Evolutionary conservation across 2,329 filamentous ascomycete genomes (phyloP), one percentile per base, ranked within the genome.

Genomic region (Xylaria sp.): DNA sequence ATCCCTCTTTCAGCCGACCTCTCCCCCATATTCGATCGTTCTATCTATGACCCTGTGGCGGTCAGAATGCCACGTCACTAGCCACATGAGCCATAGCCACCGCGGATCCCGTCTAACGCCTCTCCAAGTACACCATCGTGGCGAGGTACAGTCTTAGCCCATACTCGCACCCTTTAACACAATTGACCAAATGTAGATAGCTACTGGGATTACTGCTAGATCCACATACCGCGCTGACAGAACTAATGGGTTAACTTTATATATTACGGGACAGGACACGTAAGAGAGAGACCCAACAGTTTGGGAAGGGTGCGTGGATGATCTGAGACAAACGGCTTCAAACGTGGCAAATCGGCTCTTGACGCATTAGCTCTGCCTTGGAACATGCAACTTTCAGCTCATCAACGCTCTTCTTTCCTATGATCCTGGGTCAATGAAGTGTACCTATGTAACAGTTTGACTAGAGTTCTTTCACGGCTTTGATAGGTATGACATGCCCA

Each of bases 301-400:
- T 45, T 57, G 65, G 63, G 21, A 66, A 63, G 40, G 37, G 61
- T 58, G 56, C 40, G 46, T 57, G 51, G 56, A 56, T 61, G 54
- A 64, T 61, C 61, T 60, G 52, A 67, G 59, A 67, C 53, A 64
- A 45, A 62, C 49, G 49, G 19, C 33, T 38, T 51, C 37, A 25
- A 9, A 50, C 35, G 47, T 38, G 31, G 43, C 55, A 68, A 61
- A 66, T 60, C 59, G 57, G 55, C 59, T 63, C 31, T 61, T 61
- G 67, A 57, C 63, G 57, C 66, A 69, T 67, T 46, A 47, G 43
- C 43, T 63, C 63, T 67, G 64, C 67, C 67, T 58, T 67, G 52
- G 52, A 55, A 57, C 61, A 70, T 72, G 72, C 72, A 71, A 35
- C 61, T 71, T 73, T 75, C 73, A 75, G 74, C 74, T 75, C 63